Base-by-base conservation (phyloP, 441 rosid species). In the Populus hybrid region DNA sequence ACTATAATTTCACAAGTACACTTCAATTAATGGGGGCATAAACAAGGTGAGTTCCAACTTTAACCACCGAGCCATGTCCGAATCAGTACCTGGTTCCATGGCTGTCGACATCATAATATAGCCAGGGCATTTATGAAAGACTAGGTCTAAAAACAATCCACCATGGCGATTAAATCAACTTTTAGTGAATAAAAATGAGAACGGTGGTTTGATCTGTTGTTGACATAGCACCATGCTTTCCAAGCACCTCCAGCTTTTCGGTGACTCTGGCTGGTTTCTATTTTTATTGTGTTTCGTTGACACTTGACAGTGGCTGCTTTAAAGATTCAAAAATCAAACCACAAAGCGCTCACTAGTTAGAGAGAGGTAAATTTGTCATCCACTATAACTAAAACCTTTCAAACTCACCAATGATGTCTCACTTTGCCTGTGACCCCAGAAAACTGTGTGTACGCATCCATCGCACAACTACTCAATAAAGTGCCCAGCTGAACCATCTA, bases 381-480 rank as follows among this genome's bases (percentile, higher is more conserved):
- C 72, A 68, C 82, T 71, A 21, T 16, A 75, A 65, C 70, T 5
- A 38, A 53, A 30, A 70, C 57, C 80, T 66, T 61, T 65, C 67
- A 78, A 67, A 50, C 74, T 72, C 73, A 67, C 73, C 78, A 82
- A 82, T 77, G 3, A 69, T 77, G 28, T 64, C 74, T 80, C 79
- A 8, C 3, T 69, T 79, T 76, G 77, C 80, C 74, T 76, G 77
- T 81, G 82, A 76, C 71, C 75, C 76, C 32, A 65, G 23, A 61
- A 63, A 12, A 70, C 67, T 10, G 74, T 4, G 74, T 4, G 12
- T 21, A 14, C 6, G 24, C 10, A n/a, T 32, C 30, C 63, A 61
- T 24, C 69, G 0, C 3, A 8, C 21, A 67, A 14, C 61, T 57
- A 16, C 73, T 28, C 26, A 30, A 3, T n/a, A 69, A n/a, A n/a